Percentiles rank a stretch among this genome's conserved stretches.
phyloP scores from a whole-genome alignment of 208 protist species.

The Crithidia expoeki region DNA sequence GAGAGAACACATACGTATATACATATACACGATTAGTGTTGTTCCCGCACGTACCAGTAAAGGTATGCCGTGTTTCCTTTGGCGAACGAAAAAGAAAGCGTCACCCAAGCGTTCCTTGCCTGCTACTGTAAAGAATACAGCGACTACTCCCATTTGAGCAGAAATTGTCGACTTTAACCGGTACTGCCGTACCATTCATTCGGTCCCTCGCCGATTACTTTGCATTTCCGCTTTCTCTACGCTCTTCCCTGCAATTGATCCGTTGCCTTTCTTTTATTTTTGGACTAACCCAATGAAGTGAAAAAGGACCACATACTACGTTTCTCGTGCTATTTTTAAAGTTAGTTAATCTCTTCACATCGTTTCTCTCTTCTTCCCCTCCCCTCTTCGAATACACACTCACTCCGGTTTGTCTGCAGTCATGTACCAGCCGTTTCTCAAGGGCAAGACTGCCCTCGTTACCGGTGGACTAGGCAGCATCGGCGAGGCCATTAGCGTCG shows the following conservation, averaged over 20 bases:
- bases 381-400: not conserved
- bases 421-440: constrained; percentile 33
- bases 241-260: not conserved
- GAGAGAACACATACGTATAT: not conserved
- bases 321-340: too few relatives aligned
- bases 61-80: too few relatives aligned
- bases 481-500: constrained; percentile 44
- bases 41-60: too few relatives aligned
- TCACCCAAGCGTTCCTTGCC: too few relatives aligned
- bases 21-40: not conserved
- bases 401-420: not conserved
- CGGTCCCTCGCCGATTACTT: not conserved
- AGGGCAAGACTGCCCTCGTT: constrained; percentile 38
- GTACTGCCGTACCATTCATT: not conserved
- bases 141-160: too few relatives aligned
- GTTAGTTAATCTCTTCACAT: not conserved
- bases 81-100: too few relatives aligned
- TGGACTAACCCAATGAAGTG: too few relatives aligned
- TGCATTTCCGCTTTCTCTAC: not conserved
- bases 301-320: too few relatives aligned
- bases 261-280: too few relatives aligned
- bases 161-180: too few relatives aligned
- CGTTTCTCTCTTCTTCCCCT: not conserved
- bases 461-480: constrained; percentile 53
- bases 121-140: too few relatives aligned